These are phyloP conservation scores for Boletus vermiculosoides DNA, from an alignment of 768 basidiomycete species.

Conservation along the genomic window DNA sequence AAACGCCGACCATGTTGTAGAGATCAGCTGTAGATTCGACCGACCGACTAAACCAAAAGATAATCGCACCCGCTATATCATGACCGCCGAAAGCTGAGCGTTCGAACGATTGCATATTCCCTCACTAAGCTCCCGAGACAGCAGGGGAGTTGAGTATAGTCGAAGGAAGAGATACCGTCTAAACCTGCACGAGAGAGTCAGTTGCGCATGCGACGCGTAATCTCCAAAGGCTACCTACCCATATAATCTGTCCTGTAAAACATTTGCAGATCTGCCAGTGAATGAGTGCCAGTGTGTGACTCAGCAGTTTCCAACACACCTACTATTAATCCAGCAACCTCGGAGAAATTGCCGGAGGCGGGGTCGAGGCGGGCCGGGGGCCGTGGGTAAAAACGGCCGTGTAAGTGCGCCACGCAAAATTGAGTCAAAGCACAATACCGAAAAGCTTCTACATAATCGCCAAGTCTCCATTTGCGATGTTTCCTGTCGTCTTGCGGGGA, in stretches of 20 bases:
- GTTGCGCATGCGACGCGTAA: not conserved
- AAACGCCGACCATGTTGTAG: not conserved
- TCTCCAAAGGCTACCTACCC: not conserved
- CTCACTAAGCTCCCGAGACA: not conserved
- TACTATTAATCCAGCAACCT: not conserved
- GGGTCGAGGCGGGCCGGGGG: not conserved
- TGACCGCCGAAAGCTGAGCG: too few relatives aligned
- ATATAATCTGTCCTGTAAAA: not conserved
- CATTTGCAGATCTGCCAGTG: not conserved
- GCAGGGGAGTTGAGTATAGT: not conserved
- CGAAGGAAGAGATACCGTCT: not conserved
- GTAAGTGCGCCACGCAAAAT: not conserved
- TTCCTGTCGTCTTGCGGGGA: slow-evolving; percentile 25
- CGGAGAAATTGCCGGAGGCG: not conserved
- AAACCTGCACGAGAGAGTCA: not conserved
- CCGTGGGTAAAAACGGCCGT: not conserved
- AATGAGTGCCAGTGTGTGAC: not conserved
- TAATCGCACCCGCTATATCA: not conserved
- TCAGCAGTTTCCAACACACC: not conserved
- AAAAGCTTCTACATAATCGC: not conserved
- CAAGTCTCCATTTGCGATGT: slow-evolving; percentile 11
- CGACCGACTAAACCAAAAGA: not conserved
- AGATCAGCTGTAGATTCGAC: not conserved
- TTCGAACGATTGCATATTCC: too few relatives aligned
- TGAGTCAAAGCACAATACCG: not conserved